A percentile compares a stretch with the other conserved stretches of the same genome.
Conservation (phyloP, 1,284 basidiomycete genomes). For the Xerocomus minutiporus region DNA sequence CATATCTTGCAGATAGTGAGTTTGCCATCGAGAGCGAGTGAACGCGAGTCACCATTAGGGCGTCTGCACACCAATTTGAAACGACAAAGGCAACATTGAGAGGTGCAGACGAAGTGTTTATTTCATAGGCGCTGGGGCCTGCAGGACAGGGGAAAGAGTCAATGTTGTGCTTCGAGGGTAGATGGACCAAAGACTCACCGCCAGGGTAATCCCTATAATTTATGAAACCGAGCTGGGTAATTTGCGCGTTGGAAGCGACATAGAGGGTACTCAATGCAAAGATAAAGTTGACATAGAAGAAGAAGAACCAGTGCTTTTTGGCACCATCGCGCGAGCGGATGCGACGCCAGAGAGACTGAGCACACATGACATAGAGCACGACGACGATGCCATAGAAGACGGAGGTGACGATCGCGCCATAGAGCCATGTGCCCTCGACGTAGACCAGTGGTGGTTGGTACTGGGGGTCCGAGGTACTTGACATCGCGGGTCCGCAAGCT, state of each 20-base stretch:
- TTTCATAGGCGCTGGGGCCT: constrained; percentile 27
- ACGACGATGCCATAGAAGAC: constrained; percentile 30
- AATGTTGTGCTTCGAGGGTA: background rate
- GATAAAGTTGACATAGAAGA: constrained; percentile 30
- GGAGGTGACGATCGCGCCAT: constrained; percentile 29
- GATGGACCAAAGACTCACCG: constrained; percentile 17
- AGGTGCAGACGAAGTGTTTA: constrained; percentile 21
- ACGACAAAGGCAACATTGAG: constrained; percentile 29
- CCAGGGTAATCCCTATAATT: constrained; percentile 35
- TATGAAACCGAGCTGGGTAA: constrained; percentile 34
- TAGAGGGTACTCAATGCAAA: constrained; percentile 33
- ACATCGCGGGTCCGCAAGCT: constrained; percentile 10
- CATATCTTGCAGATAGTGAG: constrained; percentile 28
- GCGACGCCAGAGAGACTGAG: constrained; percentile 26
- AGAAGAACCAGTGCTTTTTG: constrained; percentile 24
- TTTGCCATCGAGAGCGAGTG: background rate
- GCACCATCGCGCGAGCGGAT: constrained; percentile 11
- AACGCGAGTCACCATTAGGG: constrained; percentile 29
- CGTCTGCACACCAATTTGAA: constrained; percentile 33
- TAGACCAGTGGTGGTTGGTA: constrained; percentile 20
- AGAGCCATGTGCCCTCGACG: constrained; percentile 30
- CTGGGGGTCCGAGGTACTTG: constrained; percentile 10
- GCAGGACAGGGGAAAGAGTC: background rate
- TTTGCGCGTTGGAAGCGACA: constrained; percentile 21
- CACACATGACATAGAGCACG: constrained; percentile 27